Conservation (phyloP, 2,329 filamentous ascomycete species). For the Aspergillus hiratsukae region DNA sequence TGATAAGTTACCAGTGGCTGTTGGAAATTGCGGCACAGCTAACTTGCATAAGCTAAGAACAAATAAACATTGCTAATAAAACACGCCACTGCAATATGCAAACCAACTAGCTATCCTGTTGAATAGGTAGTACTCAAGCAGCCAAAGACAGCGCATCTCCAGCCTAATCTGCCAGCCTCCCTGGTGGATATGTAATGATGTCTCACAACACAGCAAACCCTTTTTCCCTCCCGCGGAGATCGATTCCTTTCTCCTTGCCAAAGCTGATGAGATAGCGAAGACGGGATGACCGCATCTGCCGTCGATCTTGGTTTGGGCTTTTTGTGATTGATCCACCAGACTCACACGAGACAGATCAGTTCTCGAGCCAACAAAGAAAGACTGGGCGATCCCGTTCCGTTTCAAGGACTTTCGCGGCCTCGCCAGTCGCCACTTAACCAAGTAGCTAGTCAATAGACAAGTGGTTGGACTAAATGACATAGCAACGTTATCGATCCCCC, state of each 20-base stretch:
- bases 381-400: neutral
- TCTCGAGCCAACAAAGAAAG: neutral
- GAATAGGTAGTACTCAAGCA: neutral
- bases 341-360: neutral
- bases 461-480: neutral
- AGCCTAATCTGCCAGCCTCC: neutral
- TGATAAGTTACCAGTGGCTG: neutral
- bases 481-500: neutral
- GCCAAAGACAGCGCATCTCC: neutral
- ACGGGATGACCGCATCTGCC: neutral
- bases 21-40: slow-evolving; percentile 18
- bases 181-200: neutral
- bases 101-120: neutral
- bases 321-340: neutral
- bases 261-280: neutral
- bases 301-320: neutral
- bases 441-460: neutral
- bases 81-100: neutral
- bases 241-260: neutral
- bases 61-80: neutral
- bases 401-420: neutral
- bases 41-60: slow-evolving; percentile 15
- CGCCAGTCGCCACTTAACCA: too few species aligned
- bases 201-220: neutral
- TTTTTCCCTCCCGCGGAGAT: neutral